phyloP scores from a whole-genome alignment of 805 yeast genomes.

The Candida maltosa region DNA sequence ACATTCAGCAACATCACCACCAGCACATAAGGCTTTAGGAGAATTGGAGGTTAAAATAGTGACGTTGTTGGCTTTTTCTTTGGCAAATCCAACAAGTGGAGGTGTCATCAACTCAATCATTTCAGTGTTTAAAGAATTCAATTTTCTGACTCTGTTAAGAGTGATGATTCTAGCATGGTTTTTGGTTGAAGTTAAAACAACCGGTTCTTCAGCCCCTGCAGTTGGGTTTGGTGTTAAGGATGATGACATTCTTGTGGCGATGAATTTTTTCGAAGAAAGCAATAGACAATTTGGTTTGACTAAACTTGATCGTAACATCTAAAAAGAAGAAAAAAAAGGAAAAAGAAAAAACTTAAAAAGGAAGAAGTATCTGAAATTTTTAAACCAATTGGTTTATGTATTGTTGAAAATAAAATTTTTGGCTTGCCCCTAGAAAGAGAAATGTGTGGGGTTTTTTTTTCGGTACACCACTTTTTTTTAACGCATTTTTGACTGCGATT shows the following conservation, averaged over 20 bases:
- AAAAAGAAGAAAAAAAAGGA: background rate
- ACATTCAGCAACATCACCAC: conserved; percentile 89
- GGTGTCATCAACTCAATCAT: conserved; percentile 76
- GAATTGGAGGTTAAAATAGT: conserved; percentile 64
- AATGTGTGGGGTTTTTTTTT: too few relatives aligned
- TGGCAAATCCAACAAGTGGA: conserved; percentile 72
- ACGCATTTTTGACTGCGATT: too few relatives aligned
- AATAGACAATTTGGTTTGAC: background rate
- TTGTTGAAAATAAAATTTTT: too few relatives aligned
- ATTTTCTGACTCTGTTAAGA: conserved; percentile 75
- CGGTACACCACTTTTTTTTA: too few relatives aligned
- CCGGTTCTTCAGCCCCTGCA: conserved; percentile 17
- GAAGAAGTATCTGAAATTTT: too few relatives aligned
- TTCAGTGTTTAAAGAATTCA: conserved; percentile 76
- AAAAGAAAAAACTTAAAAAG: background rate
- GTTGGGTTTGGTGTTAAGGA: conserved; percentile 2
- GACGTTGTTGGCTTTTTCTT: conserved; percentile 60
- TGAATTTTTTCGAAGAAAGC: background rate
- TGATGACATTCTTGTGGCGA: background rate
- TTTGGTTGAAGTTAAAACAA: conserved; percentile 60
- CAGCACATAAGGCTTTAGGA: conserved; percentile 86
- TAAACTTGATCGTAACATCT: background rate
- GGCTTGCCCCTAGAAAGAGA: too few relatives aligned
- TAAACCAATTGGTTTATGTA: too few relatives aligned
- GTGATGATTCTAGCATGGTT: conserved; percentile 70